Conservation (phyloP, 768 basidiomycete genomes). For the Strobilomyces echinocephalus region DNA sequence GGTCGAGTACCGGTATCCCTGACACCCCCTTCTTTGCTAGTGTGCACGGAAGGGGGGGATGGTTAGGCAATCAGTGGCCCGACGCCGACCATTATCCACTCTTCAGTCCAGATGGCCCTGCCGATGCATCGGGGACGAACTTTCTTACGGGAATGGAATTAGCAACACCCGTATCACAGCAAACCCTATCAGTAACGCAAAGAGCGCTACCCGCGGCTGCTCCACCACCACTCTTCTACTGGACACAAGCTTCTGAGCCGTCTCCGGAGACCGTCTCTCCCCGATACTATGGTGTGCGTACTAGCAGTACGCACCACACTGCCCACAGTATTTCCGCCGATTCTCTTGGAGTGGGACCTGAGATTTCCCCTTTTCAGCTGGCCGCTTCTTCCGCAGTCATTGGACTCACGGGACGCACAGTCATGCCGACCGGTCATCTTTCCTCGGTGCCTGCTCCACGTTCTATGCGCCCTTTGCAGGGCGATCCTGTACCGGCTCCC, state of each 20-base stretch:
- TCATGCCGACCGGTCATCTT: not conserved
- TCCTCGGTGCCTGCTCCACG: not conserved
- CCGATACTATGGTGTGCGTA: slow-evolving; percentile 1
- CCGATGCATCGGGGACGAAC: not conserved
- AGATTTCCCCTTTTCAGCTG: not conserved
- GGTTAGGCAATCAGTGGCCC: not conserved
- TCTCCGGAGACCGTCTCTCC: slow-evolving; percentile 2
- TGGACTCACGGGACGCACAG: not conserved
- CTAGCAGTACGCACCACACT: not conserved
- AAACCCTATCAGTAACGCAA: not conserved
- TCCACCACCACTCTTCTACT: not conserved
- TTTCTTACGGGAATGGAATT: not conserved
- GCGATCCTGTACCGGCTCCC: slow-evolving; percentile 3
- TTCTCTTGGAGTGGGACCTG: not conserved
- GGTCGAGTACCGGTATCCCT: not conserved
- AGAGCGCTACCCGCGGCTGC: not conserved
- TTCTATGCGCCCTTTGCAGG: not conserved
- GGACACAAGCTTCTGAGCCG: not conserved
- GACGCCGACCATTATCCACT: not conserved
- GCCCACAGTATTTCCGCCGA: not conserved
- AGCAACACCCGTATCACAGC: not conserved
- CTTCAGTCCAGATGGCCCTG: too few relatives aligned
- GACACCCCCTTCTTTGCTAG: not conserved
- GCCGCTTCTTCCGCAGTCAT: not conserved
- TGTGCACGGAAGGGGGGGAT: not conserved